Evolutionary conservation across 331 rosid species (phyloP), one percentile per base, ranked within the genome.

Genomic region (Malus hybrid): DNA sequence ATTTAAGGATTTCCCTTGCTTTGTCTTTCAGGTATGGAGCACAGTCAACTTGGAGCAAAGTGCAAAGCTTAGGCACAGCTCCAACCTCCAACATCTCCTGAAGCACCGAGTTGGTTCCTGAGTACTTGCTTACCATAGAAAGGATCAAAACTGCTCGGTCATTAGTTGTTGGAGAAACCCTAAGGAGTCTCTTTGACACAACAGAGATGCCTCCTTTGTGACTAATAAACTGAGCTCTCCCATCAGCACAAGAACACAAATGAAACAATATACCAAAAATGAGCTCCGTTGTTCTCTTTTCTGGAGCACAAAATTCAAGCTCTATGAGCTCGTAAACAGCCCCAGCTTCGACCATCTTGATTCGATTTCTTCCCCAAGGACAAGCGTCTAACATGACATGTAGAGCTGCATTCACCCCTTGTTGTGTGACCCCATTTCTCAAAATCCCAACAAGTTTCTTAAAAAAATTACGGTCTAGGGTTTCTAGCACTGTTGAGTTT

Each of bases 261-360:
- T 80, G 85, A 39, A 69, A 65, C 12, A 84, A 63, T 27, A 88
- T 78, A 3, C 80, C 84, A 3, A 91, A 31, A 6, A 83, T 77
- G 1, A 88, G 76, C 61, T 91, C 97, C 0, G 86, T 83, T 5
- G 82, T 79, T 70, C 76, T 74, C 78, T 68, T 88, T 33, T 87
- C 91, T 0, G 78, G 84, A 5, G 73, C 63, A 2, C 12, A 33
- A 6, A 89, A 18, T 39, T 86, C 91, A 69, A 77, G 64, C 69
- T 84, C 85, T 16, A 84, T 50, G 4, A 84, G 80, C 78, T 80
- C 79, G 10, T 50, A 60, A 19, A 80, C 83, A 4, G 75, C 75
- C 36, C 80, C 80, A 13, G 66, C 68, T 20, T 84, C 70, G 1
- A 66, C 64, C 78, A 73, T 28, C 46, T 34, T 64, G 2, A 77